Base-by-base conservation (phyloP, 2,329 filamentous ascomycete genomes). In the Phaeosphaeria sp. region DNA sequence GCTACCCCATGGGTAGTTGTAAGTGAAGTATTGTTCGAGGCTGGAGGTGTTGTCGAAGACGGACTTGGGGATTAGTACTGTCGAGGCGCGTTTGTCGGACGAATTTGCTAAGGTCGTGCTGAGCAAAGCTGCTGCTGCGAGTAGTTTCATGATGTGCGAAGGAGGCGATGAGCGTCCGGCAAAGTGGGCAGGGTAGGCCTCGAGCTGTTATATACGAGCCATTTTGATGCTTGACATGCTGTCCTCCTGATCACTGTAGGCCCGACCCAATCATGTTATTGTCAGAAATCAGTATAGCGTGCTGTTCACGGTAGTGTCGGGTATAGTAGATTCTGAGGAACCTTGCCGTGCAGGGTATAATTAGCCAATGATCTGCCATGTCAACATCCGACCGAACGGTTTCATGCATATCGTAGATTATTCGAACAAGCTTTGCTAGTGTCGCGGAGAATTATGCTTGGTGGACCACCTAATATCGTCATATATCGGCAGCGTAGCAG, bases 1-100 rank as follows among this genome's bases (percentile, higher is more conserved):
- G 18, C 78, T 82, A 21, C 84, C 84, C 85, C 84, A 86, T 2
- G 83, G 84, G 65, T 87, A 87, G 61, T 83, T 80, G 72, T 84
- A 83, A 52, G 69, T 72, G 76, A 83, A 87, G 71, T 83, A 77
- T 45, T 74, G 49, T 40, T 76, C 72, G 18, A 78, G 64, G 9
- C 59, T 68, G 2, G 68, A 48, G 45, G 71, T 73, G 44, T 60
- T 72, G 57, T 74, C 68, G 57, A 79, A 77, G 39, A 56, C 64
- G 20, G 65, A 63, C 39, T 56, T 67, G 1, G 72, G 72, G 33
- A 74, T 73, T 1, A 74, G 60, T 8, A 68, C 65, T 55, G 66
- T 60, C 20, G 67, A 63, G 49, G 61, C 61, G 21, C 53, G 45
- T 17, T 44, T 17, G 40, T 57, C 46, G 27, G 49, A 39, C 7